Evolutionary conservation across 2,329 filamentous ascomycete genomes (phyloP), one percentile per base, ranked within the genome.

Genomic region (Dendryphion nanum): DNA sequence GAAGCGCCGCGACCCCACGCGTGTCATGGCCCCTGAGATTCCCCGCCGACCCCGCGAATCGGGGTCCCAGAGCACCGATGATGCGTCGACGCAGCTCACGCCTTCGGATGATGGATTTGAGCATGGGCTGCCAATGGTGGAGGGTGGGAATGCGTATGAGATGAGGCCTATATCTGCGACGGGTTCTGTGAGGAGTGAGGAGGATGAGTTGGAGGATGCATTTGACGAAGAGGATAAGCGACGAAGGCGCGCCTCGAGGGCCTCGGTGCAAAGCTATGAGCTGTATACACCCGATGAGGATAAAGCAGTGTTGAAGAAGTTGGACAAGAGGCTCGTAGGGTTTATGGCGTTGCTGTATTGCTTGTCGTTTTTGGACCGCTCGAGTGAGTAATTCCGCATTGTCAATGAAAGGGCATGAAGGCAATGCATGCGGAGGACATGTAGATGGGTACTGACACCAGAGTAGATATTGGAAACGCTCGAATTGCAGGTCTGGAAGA

Each of bases 301-400:
- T 59, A 69, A 63, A 16, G 71, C 73, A 4, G 82, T 94, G 6
- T 74, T 89, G 39, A 75, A 73, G 56, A 89, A 86, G 67, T 81
- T 95, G 50, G 89, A 95, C 62, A 74, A 79, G 39, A 79, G 77
- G 47, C 75, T 96, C 37, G 87, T 95, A 5, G 63, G 86, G 1
- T 94, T 95, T 59, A 76, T 95, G 47, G 85, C 87, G 8, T 62
- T 91, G 41, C 74, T 95, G 10, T 96, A 93, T 61, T 78, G 94
- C 73, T 72, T 95, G 45, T 85, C 83, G 46, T 95, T 95, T 60
- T 68, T 95, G 48, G 89, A 95, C 64, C 77, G 89, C 49, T 90
- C 86, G 14, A 95, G 87, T 89, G 71, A 53, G 62, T 56, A 21
- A 10, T 14, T 15, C 4, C 29, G 15, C 4, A 13, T 21, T 14